phyloP scores from a whole-genome alignment of 116 monocot species.

The Cymodocea nodosa region DNA sequence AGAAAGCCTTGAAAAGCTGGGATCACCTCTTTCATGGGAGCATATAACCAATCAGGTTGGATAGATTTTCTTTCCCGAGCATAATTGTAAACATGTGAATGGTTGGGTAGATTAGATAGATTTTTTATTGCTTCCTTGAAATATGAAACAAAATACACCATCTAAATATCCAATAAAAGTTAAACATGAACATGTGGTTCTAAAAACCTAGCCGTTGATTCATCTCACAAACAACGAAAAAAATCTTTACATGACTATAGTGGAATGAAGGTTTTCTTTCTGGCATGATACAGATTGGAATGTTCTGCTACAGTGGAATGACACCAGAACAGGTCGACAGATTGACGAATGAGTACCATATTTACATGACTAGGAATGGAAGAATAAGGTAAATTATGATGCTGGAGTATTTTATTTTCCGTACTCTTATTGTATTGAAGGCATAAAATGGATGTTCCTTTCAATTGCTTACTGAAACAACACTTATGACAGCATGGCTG shows the following conservation, averaged over 20 bases:
- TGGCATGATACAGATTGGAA: constrained; percentile 59
- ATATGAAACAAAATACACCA: too few relatives aligned
- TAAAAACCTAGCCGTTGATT: too few relatives aligned
- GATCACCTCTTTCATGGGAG: constrained; percentile 89
- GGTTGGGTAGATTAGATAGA: too few relatives aligned
- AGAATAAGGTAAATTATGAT: constrained; percentile 61
- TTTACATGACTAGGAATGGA: constrained; percentile 97
- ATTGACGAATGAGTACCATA: constrained; percentile 81
- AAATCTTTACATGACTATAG: too few relatives aligned
- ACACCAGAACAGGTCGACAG: constrained; percentile 92
- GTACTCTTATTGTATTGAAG: not conserved
- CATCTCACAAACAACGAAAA: too few relatives aligned
- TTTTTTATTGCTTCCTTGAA: too few relatives aligned
- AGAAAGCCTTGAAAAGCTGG: constrained; percentile 75
- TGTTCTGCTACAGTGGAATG: constrained; percentile 99
- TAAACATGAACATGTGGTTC: too few relatives aligned
- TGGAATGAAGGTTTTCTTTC: too few relatives aligned
- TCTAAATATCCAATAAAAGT: too few relatives aligned
- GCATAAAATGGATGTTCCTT: not conserved
- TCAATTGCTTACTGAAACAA: not conserved
- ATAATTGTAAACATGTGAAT: too few relatives aligned
- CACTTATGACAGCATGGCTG: constrained; percentile 59
- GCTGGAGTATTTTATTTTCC: not conserved
- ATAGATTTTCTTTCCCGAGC: not conserved
- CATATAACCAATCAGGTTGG: constrained; percentile 94